phyloP scores from a whole-genome alignment of 805 yeast species.

The Millerozyma miso region DNA sequence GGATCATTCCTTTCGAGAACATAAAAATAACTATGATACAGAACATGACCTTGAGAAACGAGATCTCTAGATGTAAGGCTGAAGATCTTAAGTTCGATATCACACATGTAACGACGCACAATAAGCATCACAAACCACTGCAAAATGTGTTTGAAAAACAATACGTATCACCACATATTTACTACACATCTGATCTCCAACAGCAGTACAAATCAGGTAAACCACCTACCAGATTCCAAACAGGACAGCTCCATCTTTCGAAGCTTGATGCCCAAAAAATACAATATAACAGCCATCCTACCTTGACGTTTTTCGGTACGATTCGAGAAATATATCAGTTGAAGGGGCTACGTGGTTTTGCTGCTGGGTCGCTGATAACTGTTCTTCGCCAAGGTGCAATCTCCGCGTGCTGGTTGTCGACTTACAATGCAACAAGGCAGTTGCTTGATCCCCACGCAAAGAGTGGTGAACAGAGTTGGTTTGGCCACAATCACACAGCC shows the following conservation, averaged over 20 bases:
- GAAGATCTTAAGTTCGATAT: conserved; percentile 21
- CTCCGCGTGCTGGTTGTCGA: conserved; percentile 78
- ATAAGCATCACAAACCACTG: conserved; percentile 21
- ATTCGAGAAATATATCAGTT: conserved; percentile 63
- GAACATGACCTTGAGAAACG: conserved; percentile 41
- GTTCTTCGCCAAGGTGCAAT: conserved; percentile 72
- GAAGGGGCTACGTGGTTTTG: conserved; percentile 73
- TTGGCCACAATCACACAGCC: conserved; percentile 40
- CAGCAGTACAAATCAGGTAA: conserved; percentile 21
- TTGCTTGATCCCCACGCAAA: conserved; percentile 49
- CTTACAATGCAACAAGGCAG: conserved; percentile 76
- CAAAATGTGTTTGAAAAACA: conserved; percentile 24
- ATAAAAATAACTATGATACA: conserved; percentile 79
- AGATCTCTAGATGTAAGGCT: conserved; percentile 14
- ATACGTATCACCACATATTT: conserved; percentile 41
- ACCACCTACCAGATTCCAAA: conserved; percentile 19
- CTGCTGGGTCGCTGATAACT: conserved; percentile 83
- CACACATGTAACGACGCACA: conserved; percentile 21
- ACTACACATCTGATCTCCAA: conserved; percentile 32
- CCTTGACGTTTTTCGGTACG: conserved; percentile 49
- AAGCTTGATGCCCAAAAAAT: conserved; percentile 18
- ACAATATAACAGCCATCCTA: conserved; percentile 49
- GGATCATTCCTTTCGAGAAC: conserved; percentile 89
- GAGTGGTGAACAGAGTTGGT: conserved; percentile 33
- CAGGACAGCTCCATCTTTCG: conserved; percentile 10